A percentile compares a stretch with the other conserved stretches of the same genome.
These are phyloP conservation scores for Hirsutella rhossiliensis DNA, from an alignment of 2,329 filamentous ascomycete genomes.

Conservation along the genomic window DNA sequence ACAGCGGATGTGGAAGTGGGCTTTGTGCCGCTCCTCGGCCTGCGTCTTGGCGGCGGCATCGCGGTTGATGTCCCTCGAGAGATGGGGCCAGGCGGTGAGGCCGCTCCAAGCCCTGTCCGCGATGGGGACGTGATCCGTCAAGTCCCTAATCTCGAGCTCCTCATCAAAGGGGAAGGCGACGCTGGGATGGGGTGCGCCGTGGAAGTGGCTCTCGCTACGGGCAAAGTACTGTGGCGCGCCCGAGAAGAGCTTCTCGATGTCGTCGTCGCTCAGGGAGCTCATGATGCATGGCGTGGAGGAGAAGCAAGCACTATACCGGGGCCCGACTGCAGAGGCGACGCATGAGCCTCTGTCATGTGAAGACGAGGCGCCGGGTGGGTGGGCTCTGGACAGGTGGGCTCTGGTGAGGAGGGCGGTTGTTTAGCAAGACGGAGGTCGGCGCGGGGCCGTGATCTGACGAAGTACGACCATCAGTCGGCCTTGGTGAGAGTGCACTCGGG, in stretches of 20 bases:
- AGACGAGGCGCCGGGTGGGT: no score
- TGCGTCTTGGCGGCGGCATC: constrained; percentile 30
- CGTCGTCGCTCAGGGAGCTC: constrained; percentile 41
- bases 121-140: constrained; percentile 53
- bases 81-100: constrained; percentile 50
- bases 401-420: no score
- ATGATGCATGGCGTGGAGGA: constrained; percentile 13
- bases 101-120: constrained; percentile 51
- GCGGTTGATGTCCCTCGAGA: constrained; percentile 37
- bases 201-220: constrained; percentile 45
- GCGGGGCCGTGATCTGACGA: no score
- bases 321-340: no score
- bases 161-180: constrained; percentile 59
- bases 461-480: no score
- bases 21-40: constrained; percentile 31
- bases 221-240: constrained; percentile 64
- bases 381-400: no score
- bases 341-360: no score
- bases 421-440: no score
- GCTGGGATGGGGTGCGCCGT: constrained; percentile 47
- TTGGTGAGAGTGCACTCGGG: no score
- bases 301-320: neutral
- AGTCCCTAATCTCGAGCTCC: constrained; percentile 46
- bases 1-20: constrained; percentile 47
- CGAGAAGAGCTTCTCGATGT: constrained; percentile 60